A percentile compares a stretch with the other conserved stretches of the same genome.
Evolutionary conservation across 306 rosid species (phyloP).

Genomic region (Ammopiptanthus mongolicus): DNA sequence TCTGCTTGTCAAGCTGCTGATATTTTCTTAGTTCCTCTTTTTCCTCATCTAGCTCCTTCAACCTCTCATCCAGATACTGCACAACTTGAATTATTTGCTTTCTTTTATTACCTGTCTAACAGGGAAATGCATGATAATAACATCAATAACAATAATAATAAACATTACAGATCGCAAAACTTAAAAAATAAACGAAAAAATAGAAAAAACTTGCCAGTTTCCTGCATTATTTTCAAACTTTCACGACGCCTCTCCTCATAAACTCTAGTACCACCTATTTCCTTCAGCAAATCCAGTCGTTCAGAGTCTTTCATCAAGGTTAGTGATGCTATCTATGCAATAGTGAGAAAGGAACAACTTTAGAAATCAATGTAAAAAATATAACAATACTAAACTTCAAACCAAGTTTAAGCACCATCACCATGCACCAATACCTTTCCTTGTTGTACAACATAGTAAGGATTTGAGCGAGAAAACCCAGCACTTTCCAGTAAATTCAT

Average conservation of each 20-base stretch:
- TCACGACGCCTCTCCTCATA: conserved; percentile 98
- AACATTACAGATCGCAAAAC: background rate
- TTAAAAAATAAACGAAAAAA: background rate
- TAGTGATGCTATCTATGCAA: conserved; percentile 73
- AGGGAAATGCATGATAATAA: conserved; percentile 15
- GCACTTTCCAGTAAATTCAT: conserved; percentile 99
- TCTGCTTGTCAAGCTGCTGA: conserved; percentile 91
- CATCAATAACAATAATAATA: conserved; percentile 2
- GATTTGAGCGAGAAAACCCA: conserved; percentile 98
- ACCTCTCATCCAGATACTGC: conserved; percentile 92
- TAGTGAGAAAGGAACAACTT: background rate
- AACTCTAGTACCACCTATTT: conserved; percentile 97
- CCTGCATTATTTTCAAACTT: conserved; percentile 97
- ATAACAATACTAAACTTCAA: conserved; percentile 15
- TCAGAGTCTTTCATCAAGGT: conserved; percentile 98
- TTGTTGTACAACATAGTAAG: conserved; percentile 98
- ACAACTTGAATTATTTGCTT: conserved; percentile 97
- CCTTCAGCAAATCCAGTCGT: conserved; percentile 85
- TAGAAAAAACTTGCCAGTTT: conserved; percentile 58
- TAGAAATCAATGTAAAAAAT: conserved; percentile 8
- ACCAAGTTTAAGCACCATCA: conserved; percentile 9
- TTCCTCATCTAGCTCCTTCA: conserved; percentile 93
- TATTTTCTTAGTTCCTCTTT: conserved; percentile 92
- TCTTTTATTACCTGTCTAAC: conserved; percentile 72
- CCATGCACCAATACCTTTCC: conserved; percentile 64